Conservation (phyloP, 129 eudicot genomes). For the Tagetes erecta region DNA sequence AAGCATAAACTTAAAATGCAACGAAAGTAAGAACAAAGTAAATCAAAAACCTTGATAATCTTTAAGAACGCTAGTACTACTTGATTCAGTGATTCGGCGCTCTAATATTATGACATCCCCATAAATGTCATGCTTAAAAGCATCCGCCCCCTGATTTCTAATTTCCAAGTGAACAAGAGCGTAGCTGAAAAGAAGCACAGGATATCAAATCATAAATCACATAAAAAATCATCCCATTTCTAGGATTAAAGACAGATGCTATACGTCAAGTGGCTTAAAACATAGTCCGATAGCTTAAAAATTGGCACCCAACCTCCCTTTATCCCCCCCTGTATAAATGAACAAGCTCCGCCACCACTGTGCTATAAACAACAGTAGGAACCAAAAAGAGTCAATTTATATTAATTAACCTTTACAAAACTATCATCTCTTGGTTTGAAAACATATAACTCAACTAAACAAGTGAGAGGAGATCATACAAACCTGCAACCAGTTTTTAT, state of each 20-base stretch:
- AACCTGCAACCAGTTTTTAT: conserved; percentile 95
- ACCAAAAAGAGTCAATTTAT: background rate
- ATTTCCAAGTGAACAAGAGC: conserved; percentile 84
- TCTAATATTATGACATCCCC: conserved; percentile 76
- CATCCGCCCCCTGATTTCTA: conserved; percentile 84
- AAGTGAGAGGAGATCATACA: background rate
- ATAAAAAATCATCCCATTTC: conserved; percentile 10
- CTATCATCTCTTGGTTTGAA: background rate
- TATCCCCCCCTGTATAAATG: too few species aligned
- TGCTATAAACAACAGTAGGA: background rate
- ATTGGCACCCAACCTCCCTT: too few species aligned
- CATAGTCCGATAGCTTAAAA: too few species aligned
- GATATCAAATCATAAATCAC: conserved; percentile 16
- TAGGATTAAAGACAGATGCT: conserved; percentile 1
- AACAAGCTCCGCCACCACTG: too few species aligned
- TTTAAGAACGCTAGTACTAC: conserved; percentile 59
- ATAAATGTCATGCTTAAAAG: conserved; percentile 69
- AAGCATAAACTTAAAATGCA: background rate
- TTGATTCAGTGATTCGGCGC: conserved; percentile 72
- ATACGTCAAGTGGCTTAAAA: too few species aligned
- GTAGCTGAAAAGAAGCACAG: conserved; percentile 44
- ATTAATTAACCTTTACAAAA: background rate
- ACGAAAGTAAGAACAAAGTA: conserved; percentile 4
- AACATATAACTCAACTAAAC: background rate
- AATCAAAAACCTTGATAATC: conserved; percentile 66